Conservation (phyloP, 148 eudicot genomes). For the Cornus florida region DNA sequence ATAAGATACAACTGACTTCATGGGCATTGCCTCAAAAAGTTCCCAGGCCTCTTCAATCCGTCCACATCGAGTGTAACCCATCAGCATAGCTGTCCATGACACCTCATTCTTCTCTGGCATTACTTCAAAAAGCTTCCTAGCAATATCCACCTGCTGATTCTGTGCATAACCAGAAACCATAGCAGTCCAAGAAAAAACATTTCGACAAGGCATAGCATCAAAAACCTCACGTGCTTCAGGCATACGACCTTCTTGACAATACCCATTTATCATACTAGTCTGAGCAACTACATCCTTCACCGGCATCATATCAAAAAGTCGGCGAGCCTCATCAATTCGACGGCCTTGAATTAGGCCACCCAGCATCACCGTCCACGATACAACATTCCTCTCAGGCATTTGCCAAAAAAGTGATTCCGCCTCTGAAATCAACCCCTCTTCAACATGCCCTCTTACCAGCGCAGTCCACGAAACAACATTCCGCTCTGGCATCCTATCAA, state of each 20-base stretch:
- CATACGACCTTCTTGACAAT: slow-evolving; percentile 40
- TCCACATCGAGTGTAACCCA: slow-evolving; percentile 61
- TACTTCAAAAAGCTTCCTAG: slow-evolving; percentile 60
- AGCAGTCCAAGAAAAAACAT: slow-evolving; percentile 52
- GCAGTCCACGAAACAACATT: slow-evolving; percentile 49
- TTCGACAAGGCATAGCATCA: slow-evolving; percentile 43
- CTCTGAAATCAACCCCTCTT: slow-evolving; percentile 34
- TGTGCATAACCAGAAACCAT: slow-evolving; percentile 41
- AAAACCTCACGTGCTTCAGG: slow-evolving; percentile 42
- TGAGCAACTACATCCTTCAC: slow-evolving; percentile 44
- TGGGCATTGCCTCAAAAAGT: slow-evolving; percentile 46
- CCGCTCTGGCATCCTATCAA: slow-evolving; percentile 42
- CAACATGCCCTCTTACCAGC: slow-evolving; percentile 44
- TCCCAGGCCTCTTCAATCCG: slow-evolving; percentile 48
- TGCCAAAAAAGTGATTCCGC: slow-evolving; percentile 39
- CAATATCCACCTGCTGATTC: slow-evolving; percentile 37
- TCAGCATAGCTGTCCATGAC: slow-evolving; percentile 56
- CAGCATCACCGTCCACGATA: slow-evolving; percentile 48
- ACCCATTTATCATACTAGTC: slow-evolving; percentile 47
- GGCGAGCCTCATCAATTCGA: slow-evolving; percentile 35
- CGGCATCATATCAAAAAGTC: slow-evolving; percentile 43
- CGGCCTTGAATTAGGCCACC: slow-evolving; percentile 41
- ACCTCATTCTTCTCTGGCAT: slow-evolving; percentile 63
- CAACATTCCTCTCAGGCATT: slow-evolving; percentile 45
- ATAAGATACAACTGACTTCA: slow-evolving; percentile 36